Conservation (phyloP, 371 early-diverging fungal species). For the Phascolomyces articulosus region DNA sequence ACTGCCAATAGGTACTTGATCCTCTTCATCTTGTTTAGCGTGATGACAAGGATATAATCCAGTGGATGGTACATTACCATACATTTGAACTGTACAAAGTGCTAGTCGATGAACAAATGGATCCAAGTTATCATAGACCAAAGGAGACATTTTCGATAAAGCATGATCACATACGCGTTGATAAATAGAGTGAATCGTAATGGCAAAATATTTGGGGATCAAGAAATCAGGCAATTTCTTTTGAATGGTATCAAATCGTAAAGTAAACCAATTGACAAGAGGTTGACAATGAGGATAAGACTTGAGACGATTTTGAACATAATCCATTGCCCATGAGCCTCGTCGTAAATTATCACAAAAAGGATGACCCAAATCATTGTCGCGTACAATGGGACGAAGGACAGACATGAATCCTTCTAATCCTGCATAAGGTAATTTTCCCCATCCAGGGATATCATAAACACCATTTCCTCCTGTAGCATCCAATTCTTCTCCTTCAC, state of each 20-base stretch:
- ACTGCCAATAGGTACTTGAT: slow-evolving; percentile 12
- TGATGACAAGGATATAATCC: slow-evolving; percentile 69
- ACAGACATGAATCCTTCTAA: slow-evolving; percentile 91
- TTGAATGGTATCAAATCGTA: slow-evolving; percentile 67
- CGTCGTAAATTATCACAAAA: slow-evolving; percentile 87
- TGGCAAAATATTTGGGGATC: slow-evolving; percentile 91
- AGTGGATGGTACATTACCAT: slow-evolving; percentile 77
- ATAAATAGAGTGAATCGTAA: slow-evolving; percentile 78
- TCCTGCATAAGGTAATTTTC: slow-evolving; percentile 86
- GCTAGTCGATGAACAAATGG: slow-evolving; percentile 73
- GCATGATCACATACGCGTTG: slow-evolving; percentile 70
- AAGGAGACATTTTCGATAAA: slow-evolving; percentile 59
- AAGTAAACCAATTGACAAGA: slow-evolving; percentile 75
- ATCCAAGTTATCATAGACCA: slow-evolving; percentile 58
- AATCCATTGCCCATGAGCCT: slow-evolving; percentile 94
- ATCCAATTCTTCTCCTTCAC: slow-evolving; percentile 86
- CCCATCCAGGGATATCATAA: slow-evolving; percentile 88
- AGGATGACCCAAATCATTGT: slow-evolving; percentile 93
- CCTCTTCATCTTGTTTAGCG: not conserved
- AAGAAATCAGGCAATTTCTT: slow-evolving; percentile 80
- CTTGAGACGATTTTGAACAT: slow-evolving; percentile 72
- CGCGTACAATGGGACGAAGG: slow-evolving; percentile 69
- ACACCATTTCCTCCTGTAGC: slow-evolving; percentile 68
- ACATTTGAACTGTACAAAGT: slow-evolving; percentile 83
- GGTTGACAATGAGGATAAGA: slow-evolving; percentile 41